Percentiles rank a stretch among this genome's conserved stretches.
Conservation (phyloP, 768 basidiomycete genomes). For the Boletus bicolor region DNA sequence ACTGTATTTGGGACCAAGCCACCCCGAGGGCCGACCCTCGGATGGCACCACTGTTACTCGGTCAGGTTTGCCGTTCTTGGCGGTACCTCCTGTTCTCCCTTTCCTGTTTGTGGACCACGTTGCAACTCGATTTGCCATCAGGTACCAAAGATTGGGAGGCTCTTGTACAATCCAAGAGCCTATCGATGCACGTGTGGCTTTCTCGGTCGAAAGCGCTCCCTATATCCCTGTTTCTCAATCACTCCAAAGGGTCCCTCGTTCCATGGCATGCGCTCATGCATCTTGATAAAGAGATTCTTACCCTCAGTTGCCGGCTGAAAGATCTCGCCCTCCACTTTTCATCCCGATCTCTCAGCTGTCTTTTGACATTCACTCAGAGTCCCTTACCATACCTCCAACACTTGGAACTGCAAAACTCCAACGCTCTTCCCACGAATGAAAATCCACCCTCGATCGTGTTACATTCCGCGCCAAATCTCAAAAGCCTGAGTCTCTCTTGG, state of each 20-base stretch:
- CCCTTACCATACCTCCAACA: constrained; percentile 22
- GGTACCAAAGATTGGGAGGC: constrained; percentile 22
- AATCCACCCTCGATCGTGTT: constrained; percentile 24
- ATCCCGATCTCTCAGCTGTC: constrained; percentile 22
- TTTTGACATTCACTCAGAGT: constrained; percentile 28
- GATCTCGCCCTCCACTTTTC: constrained; percentile 22
- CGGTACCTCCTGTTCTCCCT: constrained; percentile 29
- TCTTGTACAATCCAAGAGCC: constrained; percentile 24
- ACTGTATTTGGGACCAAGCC: constrained; percentile 15
- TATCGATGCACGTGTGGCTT: constrained; percentile 30
- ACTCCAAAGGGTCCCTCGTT: constrained; percentile 20
- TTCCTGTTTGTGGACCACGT: constrained; percentile 22
- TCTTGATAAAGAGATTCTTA: constrained; percentile 30
- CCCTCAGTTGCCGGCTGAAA: constrained; percentile 22
- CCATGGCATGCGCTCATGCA: constrained; percentile 27
- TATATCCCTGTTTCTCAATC: constrained; percentile 24
- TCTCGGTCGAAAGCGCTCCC: constrained; percentile 31
- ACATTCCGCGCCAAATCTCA: constrained; percentile 28
- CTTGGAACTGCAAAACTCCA: constrained; percentile 28
- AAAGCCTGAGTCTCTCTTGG: constrained; percentile 28
- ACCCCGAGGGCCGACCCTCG: constrained; percentile 10
- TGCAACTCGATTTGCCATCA: constrained; percentile 25
- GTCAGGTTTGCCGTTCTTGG: constrained; percentile 32
- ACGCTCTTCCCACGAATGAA: constrained; percentile 23
- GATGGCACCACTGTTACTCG: constrained; percentile 24